Evolutionary conservation across 768 basidiomycete genomes (phyloP), one percentile per base, ranked within the genome.

Genomic region (Naganishia vishniacii): DNA sequence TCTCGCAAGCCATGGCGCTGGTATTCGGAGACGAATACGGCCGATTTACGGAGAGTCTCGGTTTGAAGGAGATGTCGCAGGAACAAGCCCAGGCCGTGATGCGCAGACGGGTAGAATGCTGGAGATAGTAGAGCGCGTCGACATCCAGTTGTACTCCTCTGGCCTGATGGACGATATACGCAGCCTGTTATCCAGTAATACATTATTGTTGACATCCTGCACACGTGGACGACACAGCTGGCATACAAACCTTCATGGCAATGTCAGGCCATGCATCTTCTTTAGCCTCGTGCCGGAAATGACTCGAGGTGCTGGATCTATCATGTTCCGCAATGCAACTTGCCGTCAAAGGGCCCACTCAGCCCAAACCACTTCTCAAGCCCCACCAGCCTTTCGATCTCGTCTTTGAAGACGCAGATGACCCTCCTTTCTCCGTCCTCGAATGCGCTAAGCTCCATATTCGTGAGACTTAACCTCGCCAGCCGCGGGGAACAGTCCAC

Each of bases 31-130:
- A 67, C 44, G 66, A 58, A 13, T 61, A 68, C 25, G 51, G 59
- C 12, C 34, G 44, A 16, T 71, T 77, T 41, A 64, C 46, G 25
- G 64, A 72, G 45, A 60, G 68, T 42, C 49, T 69, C 28, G 69
- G 68, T 4, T 51, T 73, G 11, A 49, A 40, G 23, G 66, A 68
- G 20, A 58, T 77, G 64, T 44, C 42, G 6, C 60, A 64, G 32
- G 59, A 60, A 41, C 70, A 73, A 28, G 44, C 73, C 59, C 72
- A 73, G 58, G 66, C 46, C 45, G 46, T 77, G 0, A 47, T 77
- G 65, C 69, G 70, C 28, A 58, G 75, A 25, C 62, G 75, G n/a
- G 67, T 70, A 23, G 75, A 77, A 34, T 77, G 75, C 53, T 73
- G 73, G 73, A 29, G 71, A 58, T 72, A 62, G 46, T 5, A 8